phyloP scores from a whole-genome alignment of 2,329 filamentous ascomycete species.

The Aureobasidium namibiae region DNA sequence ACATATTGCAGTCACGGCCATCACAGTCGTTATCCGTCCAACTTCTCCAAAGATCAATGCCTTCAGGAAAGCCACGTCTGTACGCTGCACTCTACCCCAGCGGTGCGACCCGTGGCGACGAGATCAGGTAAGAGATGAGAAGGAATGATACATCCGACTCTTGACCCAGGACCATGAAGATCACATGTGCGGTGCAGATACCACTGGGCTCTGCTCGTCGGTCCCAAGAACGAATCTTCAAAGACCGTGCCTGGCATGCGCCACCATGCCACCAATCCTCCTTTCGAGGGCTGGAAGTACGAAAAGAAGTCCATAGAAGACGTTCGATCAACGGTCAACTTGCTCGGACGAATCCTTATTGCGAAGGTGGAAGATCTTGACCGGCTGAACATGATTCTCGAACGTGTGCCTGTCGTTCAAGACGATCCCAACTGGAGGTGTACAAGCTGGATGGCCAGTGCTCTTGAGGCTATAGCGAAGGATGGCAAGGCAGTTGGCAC shows the following conservation, averaged over 20 bases:
- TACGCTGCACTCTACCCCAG: conserved; percentile 28
- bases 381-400: background rate
- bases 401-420: background rate
- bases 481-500: conserved; percentile 34
- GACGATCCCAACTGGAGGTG: background rate
- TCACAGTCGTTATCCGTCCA: no score
- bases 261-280: conserved; percentile 11
- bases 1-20: no score
- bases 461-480: conserved; percentile 24
- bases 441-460: conserved; percentile 31
- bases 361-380: background rate
- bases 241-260: background rate
- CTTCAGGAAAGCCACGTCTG: conserved; percentile 18
- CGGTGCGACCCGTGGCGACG: conserved; percentile 19
- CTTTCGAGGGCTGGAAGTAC: background rate
- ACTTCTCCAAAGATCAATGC: no score
- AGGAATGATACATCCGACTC: no score
- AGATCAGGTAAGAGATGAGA: conserved; percentile 19
- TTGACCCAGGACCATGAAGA: no score
- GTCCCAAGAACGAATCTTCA: background rate
- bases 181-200: background rate
- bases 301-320: background rate
- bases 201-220: conserved; percentile 12
- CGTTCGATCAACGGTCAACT: background rate
- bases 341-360: background rate